Evolutionary conservation across 306 rosid species (phyloP).

Genomic region (Ormosia emarginata): DNA sequence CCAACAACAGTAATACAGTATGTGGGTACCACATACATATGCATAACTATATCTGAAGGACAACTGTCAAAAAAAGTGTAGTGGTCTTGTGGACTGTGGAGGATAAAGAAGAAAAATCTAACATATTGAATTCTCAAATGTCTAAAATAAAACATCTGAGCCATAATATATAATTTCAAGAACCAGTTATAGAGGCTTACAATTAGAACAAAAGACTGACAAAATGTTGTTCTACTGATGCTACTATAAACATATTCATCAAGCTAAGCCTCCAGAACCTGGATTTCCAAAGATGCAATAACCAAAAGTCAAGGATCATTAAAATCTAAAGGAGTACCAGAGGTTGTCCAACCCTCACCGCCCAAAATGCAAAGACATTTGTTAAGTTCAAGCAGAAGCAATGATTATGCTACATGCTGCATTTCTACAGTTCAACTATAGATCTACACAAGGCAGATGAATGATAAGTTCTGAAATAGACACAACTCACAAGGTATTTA

Average conservation of each 20-base stretch:
- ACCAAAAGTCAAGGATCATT: conserved; percentile 54
- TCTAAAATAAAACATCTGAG: not conserved
- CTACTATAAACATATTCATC: conserved; percentile 43
- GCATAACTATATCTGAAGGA: too few relatives aligned
- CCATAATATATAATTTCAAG: not conserved
- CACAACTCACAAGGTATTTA: not conserved
- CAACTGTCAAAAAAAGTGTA: not conserved
- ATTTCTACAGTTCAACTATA: not conserved
- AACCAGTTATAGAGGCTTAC: conserved; percentile 23
- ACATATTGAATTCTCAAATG: not conserved
- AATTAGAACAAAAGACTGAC: conserved; percentile 51
- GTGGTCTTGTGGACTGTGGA: not conserved
- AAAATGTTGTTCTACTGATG: conserved; percentile 50
- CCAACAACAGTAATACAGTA: too few relatives aligned
- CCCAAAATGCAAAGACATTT: not conserved
- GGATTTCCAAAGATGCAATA: conserved; percentile 61
- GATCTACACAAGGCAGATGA: not conserved
- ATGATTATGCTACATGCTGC: not conserved
- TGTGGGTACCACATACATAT: too few relatives aligned
- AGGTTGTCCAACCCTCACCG: conserved; percentile 53
- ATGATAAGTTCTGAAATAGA: not conserved
- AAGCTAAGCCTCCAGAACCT: conserved; percentile 48
- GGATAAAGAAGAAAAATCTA: not conserved
- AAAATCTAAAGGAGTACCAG: conserved; percentile 51
- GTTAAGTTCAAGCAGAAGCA: not conserved